Evolutionary conservation across 176 grass and related monocot species (phyloP).

Genomic region (Oryza meridionalis): DNA sequence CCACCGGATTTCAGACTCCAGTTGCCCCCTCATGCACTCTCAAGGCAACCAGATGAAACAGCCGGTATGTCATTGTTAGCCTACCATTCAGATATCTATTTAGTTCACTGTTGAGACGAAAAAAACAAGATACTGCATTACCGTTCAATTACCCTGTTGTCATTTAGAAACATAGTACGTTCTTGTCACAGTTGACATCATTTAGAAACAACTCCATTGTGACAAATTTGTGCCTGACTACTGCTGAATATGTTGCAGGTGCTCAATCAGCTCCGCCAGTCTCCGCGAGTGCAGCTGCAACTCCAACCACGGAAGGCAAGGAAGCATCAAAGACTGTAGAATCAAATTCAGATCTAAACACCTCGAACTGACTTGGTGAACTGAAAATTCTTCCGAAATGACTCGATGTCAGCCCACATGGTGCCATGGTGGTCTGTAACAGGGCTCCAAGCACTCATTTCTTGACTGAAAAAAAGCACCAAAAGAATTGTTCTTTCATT

Average conservation of each 20-base stretch:
- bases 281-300: conserved; percentile 37
- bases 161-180: not conserved
- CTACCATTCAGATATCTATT: not conserved
- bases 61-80: conserved; percentile 42
- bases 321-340: conserved; percentile 37
- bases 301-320: conserved; percentile 34
- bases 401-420: conserved; percentile 28
- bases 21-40: conserved; percentile 59
- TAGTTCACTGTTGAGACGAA: no score
- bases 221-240: not conserved
- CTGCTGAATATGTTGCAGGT: conserved; percentile 46
- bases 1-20: conserved; percentile 74
- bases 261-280: conserved; percentile 44
- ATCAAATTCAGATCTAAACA: conserved; percentile 50
- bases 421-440: conserved; percentile 31
- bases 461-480: conserved; percentile 55
- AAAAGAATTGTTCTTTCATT: conserved; percentile 64
- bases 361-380: conserved; percentile 49
- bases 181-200: not conserved
- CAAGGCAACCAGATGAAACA: conserved; percentile 49
- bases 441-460: conserved; percentile 40
- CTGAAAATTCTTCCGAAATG: conserved; percentile 23
- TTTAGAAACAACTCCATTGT: not conserved
- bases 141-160: not conserved
- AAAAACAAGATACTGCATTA: not conserved